Evolutionary conservation across 495 filamentous ascomycete species (phyloP).

Genomic region (Daldinia loculata): DNA sequence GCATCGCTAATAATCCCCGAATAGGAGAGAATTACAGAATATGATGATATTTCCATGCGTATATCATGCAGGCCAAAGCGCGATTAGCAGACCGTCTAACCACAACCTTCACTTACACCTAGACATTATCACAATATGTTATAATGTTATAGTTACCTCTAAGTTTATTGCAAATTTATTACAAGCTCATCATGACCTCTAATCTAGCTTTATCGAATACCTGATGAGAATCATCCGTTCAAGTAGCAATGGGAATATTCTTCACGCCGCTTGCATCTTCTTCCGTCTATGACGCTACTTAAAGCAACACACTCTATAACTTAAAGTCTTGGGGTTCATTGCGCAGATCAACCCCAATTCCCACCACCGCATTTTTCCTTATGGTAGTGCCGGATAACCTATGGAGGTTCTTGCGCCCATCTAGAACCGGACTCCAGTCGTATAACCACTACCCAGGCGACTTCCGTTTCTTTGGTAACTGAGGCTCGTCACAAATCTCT

Average conservation of each 20-base stretch:
- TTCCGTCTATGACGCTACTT: slow-evolving; percentile 9
- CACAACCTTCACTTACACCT: background rate
- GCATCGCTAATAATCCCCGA: background rate
- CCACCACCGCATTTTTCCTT: slow-evolving; percentile 19
- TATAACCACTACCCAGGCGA: slow-evolving; percentile 59
- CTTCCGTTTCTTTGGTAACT: slow-evolving; percentile 52
- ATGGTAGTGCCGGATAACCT: background rate
- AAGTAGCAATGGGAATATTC: slow-evolving; percentile 5
- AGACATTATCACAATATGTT: background rate
- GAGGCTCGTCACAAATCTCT: slow-evolving; percentile 56
- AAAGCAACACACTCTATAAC: slow-evolving; percentile 11
- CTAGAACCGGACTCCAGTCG: background rate
- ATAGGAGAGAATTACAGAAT: background rate
- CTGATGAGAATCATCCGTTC: background rate
- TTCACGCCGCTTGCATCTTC: slow-evolving; percentile 7
- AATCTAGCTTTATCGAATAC: slow-evolving; percentile 3
- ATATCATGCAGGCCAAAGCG: background rate
- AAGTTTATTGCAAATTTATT: background rate
- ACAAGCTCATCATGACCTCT: background rate
- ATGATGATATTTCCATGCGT: background rate
- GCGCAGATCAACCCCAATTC: slow-evolving; percentile 22
- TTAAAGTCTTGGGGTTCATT: background rate
- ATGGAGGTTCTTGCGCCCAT: background rate
- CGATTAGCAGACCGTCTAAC: background rate
- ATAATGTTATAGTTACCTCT: background rate